These are phyloP conservation scores for Oenanthe javanica DNA, from an alignment of 140 eudicot species.

Conservation along the genomic window DNA sequence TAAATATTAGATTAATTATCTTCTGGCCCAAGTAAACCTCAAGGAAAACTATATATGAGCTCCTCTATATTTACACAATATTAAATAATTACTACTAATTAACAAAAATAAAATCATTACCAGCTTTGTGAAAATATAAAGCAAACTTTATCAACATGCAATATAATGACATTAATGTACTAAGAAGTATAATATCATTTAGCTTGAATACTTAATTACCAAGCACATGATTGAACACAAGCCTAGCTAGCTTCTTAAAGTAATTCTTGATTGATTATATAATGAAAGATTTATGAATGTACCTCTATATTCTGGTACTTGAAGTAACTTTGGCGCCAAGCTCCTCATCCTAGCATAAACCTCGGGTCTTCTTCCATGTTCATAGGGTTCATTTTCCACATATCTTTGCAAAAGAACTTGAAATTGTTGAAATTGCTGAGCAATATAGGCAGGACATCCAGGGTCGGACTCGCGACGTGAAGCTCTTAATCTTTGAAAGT, in stretches of 20 bases:
- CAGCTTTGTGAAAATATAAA: no score
- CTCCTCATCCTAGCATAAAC: slow-evolving; percentile 80
- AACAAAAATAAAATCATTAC: no score
- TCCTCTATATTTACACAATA: no score
- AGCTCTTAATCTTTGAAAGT: slow-evolving; percentile 61
- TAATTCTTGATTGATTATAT: not conserved
- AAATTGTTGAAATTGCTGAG: slow-evolving; percentile 91
- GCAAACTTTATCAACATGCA: no score
- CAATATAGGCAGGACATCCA: slow-evolving; percentile 81
- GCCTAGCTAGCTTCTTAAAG: not conserved
- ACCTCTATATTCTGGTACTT: slow-evolving; percentile 95
- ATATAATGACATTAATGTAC: not conserved
- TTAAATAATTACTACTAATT: no score
- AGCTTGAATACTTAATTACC: not conserved
- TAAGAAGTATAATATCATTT: not conserved
- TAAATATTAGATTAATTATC: no score
- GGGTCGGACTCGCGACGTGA: slow-evolving; percentile 48
- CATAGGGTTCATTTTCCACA: slow-evolving; percentile 83
- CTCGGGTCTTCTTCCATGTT: slow-evolving; percentile 76
- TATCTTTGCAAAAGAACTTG: slow-evolving; percentile 82
- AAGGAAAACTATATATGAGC: no score
- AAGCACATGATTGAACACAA: not conserved
- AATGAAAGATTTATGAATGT: not conserved
- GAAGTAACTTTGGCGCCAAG: slow-evolving; percentile 83
- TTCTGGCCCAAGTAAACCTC: no score